Evolutionary conservation across 768 basidiomycete species (phyloP), one percentile per base, ranked within the genome.

Genomic region (Kwoniella bestiolae): DNA sequence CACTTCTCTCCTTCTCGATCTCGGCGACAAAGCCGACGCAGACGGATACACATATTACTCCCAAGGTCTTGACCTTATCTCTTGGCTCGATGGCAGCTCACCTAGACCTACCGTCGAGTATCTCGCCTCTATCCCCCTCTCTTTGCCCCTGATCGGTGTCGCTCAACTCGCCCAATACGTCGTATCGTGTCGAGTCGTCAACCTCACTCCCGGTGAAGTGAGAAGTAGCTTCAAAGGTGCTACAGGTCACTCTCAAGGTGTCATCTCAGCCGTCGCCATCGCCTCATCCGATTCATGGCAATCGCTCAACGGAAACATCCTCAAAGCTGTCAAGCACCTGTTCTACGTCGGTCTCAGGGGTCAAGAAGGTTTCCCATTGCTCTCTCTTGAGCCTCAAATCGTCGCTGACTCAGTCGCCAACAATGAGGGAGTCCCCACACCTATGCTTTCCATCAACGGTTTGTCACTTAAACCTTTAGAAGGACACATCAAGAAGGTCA

Each of bases 181-280:
- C 67, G 84, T 90, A 50, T 86, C 89, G 5, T 90, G 90, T 78
- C 88, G 87, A 58, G 88, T 91, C 60, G 84, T 88, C 23, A 87
- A 88, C 62, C 82, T 92, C 46, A 87, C 87, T 7, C 93, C 93
- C 0, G 91, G 88, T 8, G 87, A 94, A 75, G 85, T 96, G 79
- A 87, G 91, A 41, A 82, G 84, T 50, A 86, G 86, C 50, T 85
- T 98, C 60, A 84, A 87, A 9, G 95, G 95, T 34, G 87, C 94
- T 2, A 98, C 96, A 16, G 96, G 96, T 32, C 96, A 99, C 83
- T 97, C 94, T 2, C 95, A 98, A 81, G 96, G 96, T 70, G 88
- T 99, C 72, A 89, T 96, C 52, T 92, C 94, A 12, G 96, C 96
- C n/a, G 86, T 94, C 57, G 89, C 87, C 41, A 87, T 97, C 74